Base-by-base conservation (phyloP, 768 basidiomycete genomes). In the Amylocystis lapponica region DNA sequence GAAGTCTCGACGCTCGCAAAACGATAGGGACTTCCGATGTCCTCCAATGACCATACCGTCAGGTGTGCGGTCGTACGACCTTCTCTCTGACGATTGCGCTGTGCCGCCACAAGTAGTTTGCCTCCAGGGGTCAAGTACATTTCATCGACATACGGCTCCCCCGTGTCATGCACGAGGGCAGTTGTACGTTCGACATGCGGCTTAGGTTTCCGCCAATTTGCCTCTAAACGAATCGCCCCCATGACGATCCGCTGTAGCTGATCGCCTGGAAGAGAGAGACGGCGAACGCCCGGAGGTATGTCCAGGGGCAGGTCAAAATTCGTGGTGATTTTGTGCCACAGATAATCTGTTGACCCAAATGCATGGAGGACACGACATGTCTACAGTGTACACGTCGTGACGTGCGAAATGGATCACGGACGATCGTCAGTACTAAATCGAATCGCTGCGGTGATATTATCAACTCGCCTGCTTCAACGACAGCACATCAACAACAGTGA, bases 351-450 rank as follows among this genome's bases (percentile, higher is more conserved):
- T 37, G 66, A 67, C 12, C 67, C 69, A 32, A 74, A 67, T n/a
- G 69, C 68, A 62, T 81, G 71, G 45, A 79, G 60, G 47, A 62
- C 72, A 71, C 79, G 80, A 69, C 77, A 77, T 58, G 75, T 72
- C 76, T 81, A 58, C 64, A 26, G 4, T 27, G n/a, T 19, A 12
- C 34, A 12, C 19, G 10, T 9, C 19, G 34, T 17, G 11, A 35
- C 19, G 19, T 17, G 19, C 34, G 19, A 30, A n/a, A 9, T 30
- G 29, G 44, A 13, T 30, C 20, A 33, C 37, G 19, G 29, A 47
- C 13, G 39, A 27, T 25, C 17, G 39, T 30, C n/a, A n/a, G n/a
- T n/a, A n/a, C n/a, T n/a, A n/a, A n/a, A n/a, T n/a, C n/a, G n/a
- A n/a, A 6, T 5, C 27, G 16, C 32, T 33, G 32, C 32, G 32